Conservation (phyloP, 768 basidiomycete species). For the Hygrophorus pudorinus region DNA sequence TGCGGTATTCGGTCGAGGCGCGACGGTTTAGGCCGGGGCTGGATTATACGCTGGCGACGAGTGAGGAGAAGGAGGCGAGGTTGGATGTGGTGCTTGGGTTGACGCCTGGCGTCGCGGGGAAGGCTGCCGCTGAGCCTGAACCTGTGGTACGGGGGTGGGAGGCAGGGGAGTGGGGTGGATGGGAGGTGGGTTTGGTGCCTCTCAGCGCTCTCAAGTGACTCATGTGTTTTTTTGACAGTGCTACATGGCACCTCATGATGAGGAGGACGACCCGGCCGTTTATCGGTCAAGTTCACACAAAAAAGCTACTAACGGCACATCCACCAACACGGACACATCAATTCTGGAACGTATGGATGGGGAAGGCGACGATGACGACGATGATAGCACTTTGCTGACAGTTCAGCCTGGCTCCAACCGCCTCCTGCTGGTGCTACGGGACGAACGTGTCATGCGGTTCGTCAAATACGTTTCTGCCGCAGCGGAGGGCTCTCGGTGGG, state of each 20-base stretch:
- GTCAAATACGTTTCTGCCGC: conserved; percentile 91
- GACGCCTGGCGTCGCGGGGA: conserved; percentile 45
- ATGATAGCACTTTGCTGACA: conserved; percentile 72
- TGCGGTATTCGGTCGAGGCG: conserved; percentile 67
- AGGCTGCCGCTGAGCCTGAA: conserved; percentile 17
- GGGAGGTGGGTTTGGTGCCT: conserved; percentile 57
- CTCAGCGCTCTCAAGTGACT: conserved; percentile 1
- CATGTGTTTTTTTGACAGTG: conserved; percentile 39
- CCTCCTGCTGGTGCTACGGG: conserved; percentile 79
- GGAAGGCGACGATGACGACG: conserved; percentile 53
- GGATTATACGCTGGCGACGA: conserved; percentile 91
- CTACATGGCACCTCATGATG: conserved; percentile 92
- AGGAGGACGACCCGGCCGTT: conserved; percentile 91
- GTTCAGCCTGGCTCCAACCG: conserved; percentile 87
- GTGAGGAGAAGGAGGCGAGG: conserved; percentile 70
- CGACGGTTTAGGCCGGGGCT: conserved; percentile 85
- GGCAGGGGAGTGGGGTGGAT: conserved; percentile 78
- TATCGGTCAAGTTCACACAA: conserved; percentile 63
- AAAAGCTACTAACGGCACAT: conserved; percentile 13
- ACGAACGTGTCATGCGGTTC: conserved; percentile 89
- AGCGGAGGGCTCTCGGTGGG: conserved; percentile 89
- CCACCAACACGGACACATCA: conserved; percentile 2
- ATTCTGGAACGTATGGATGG: conserved; percentile 27
- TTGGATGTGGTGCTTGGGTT: conserved; percentile 82
- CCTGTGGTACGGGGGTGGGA: conserved; percentile 46